phyloP scores from a whole-genome alignment of 345 rosid species.

The Theobroma cacao region DNA sequence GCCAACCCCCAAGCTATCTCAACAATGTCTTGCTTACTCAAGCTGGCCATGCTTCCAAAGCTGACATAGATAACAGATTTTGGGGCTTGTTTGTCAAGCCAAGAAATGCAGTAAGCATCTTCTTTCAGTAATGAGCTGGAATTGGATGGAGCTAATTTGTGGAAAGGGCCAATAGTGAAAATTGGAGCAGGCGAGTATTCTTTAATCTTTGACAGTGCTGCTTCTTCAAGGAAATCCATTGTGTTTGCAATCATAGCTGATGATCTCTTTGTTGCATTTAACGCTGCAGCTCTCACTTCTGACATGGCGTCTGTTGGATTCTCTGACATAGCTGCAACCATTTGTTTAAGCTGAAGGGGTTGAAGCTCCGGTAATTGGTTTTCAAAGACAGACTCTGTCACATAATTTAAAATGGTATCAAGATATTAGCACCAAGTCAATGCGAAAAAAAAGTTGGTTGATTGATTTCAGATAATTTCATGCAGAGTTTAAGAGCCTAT shows the following conservation, averaged over 20 bases:
- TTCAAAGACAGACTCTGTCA: neutral
- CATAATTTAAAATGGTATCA: neutral
- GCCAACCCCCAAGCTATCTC: constrained; percentile 40
- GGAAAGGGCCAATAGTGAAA: constrained; percentile 18
- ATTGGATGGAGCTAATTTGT: constrained; percentile 8
- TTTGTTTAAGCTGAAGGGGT: neutral
- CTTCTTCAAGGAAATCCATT: constrained; percentile 9
- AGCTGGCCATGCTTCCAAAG: constrained; percentile 28
- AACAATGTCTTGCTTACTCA: constrained; percentile 11
- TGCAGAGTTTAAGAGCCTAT: too few relatives aligned
- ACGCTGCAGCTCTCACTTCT: constrained; percentile 11
- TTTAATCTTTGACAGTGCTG: constrained; percentile 18
- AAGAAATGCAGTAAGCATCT: constrained; percentile 35
- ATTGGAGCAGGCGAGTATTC: constrained; percentile 26
- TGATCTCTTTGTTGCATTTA: constrained; percentile 18
- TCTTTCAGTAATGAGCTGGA: constrained; percentile 33
- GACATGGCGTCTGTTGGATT: neutral
- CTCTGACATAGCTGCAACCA: neutral
- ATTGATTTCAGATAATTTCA: too few relatives aligned
- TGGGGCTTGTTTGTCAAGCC: constrained; percentile 35
- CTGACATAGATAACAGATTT: constrained; percentile 35
- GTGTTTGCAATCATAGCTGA: constrained; percentile 18
- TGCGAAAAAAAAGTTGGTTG: too few relatives aligned
- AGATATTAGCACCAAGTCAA: neutral
- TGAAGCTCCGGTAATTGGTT: neutral